Conservation (phyloP, 371 early-diverging fungal species). For the Mortierella sp. region DNA sequence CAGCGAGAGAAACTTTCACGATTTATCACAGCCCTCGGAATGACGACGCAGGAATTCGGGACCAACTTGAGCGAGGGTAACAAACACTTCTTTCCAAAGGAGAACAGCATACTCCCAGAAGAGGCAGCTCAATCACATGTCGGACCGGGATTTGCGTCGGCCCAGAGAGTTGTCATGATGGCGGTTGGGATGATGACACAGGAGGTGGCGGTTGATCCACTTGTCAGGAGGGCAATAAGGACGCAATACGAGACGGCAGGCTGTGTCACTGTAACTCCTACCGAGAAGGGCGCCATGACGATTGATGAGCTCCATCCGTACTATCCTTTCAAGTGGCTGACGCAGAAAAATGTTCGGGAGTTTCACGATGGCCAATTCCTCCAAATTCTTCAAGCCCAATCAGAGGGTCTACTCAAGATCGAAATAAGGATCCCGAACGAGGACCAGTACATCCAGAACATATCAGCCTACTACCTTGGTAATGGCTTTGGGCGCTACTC, state of each 20-base stretch:
- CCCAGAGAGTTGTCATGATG: conserved; percentile 72
- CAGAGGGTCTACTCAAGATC: conserved; percentile 79
- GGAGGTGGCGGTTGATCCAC: conserved; percentile 87
- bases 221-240: conserved; percentile 84
- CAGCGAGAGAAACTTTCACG: conserved; percentile 65
- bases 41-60: conserved; percentile 77
- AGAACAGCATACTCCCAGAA: conserved; percentile 65
- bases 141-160: conserved; percentile 64
- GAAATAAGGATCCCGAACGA: conserved; percentile 75
- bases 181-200: conserved; percentile 80
- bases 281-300: conserved; percentile 80
- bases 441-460: conserved; percentile 65
- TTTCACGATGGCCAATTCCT: conserved; percentile 85
- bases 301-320: conserved; percentile 89
- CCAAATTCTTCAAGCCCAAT: conserved; percentile 82
- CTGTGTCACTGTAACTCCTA: conserved; percentile 83
- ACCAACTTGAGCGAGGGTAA: conserved; percentile 69
- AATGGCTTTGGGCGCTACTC: conserved; percentile 70
- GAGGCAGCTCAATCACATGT: conserved; percentile 77
- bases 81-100: conserved; percentile 72
- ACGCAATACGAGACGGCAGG: conserved; percentile 77
- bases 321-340: conserved; percentile 89
- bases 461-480: conserved; percentile 74
- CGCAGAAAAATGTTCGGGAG: conserved; percentile 79
- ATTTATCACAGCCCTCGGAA: conserved; percentile 70